Conservation (phyloP, 257 asterid species). For the Solanum paucissectum region DNA sequence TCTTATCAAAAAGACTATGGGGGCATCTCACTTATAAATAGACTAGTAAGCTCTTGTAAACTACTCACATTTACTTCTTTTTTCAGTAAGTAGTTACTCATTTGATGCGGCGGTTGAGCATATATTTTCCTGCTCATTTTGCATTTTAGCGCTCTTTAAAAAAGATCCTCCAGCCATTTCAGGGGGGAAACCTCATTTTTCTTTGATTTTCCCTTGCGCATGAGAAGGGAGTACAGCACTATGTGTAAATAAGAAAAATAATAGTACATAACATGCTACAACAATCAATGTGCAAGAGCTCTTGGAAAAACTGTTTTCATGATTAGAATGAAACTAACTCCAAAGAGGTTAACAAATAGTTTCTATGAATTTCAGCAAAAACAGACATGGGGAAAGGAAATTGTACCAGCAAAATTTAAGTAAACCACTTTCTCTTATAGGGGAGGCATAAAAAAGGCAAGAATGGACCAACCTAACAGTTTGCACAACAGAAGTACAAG, state of each 20-base stretch:
- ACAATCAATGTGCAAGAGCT: neutral
- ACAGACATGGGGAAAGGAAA: neutral
- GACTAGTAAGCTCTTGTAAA: neutral
- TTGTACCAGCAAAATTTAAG: neutral
- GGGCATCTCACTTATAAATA: neutral
- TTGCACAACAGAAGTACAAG: neutral
- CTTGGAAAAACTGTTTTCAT: neutral
- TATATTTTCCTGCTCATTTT: neutral
- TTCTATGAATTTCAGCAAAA: neutral
- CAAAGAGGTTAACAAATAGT: neutral
- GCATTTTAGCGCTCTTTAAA: neutral
- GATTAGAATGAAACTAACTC: neutral
- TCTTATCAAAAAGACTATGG: neutral
- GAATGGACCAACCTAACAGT: neutral
- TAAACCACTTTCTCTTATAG: neutral
- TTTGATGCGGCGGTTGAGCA: neutral
- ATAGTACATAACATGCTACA: neutral
- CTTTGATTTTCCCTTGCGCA: neutral
- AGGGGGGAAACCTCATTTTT: neutral
- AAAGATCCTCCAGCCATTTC: neutral
- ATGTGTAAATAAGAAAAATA: neutral
- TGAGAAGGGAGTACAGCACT: neutral
- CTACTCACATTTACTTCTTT: neutral
- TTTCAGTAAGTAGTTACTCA: neutral
- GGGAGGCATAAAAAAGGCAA: neutral